Evolutionary conservation across 1,139 yeast species (phyloP), one percentile per base, ranked within the genome.

Genomic region (Magnusiomyces paraingens): DNA sequence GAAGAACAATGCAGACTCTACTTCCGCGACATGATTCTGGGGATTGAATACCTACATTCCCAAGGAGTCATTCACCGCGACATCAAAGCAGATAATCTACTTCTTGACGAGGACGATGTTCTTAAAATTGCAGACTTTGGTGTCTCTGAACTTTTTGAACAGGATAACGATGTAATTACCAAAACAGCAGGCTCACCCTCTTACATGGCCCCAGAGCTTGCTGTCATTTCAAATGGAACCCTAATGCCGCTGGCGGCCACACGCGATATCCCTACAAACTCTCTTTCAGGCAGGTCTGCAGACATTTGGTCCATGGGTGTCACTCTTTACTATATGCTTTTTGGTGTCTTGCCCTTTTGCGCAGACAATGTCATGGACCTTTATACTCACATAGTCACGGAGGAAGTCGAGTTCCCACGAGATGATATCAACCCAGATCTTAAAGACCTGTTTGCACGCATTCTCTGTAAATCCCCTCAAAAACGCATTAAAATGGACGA

Each of bases 41-140:
- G 97, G 0, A 75, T 93, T 46, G 99, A 93, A 69, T 93, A 91
- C 70, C 71, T 93, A 59, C 99, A 93, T 71, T 77, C 86, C 57
- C 96, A 89, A 66, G 98, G 97, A 1, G 88, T 93, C 50, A 86
- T 93, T 18, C 99, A 93, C 69, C 79, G 99, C 58, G 99, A 93
- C 69, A 91, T 93, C 59, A 93, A 93, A 68, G 97, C 98, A 1
- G 97, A 96, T 14, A 93, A 93, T 65, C 72, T 93, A 51, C 74
- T 93, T 53, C 83, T 91, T 1, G 79, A 86, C 40, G 78, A 81
- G 11, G 86, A 86, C 62, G 83, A 85, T 55, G 79, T 82, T 11
- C 95, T 93, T 22, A 93, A 93, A 68, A 89, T 93, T 41, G 87
- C 94, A 35, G 99, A 93, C 72, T 93, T 93, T 70, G 99, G 99